Conservation (phyloP, 768 basidiomycete genomes). For the Kwoniella shandongensis region DNA sequence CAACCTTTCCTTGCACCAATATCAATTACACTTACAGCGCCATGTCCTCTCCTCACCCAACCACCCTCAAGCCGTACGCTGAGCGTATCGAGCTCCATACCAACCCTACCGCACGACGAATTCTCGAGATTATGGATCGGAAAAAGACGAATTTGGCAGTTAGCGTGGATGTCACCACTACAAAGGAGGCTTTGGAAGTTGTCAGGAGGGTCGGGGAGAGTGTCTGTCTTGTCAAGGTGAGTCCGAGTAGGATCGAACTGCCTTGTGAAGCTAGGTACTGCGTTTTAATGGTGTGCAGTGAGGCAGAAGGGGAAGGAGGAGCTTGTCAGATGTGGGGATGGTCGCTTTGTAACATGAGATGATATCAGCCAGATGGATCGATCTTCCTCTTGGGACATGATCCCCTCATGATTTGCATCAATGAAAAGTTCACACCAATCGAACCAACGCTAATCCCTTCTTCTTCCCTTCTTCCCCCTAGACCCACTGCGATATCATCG, state of each 20-base stretch:
- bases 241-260: constrained; percentile 15
- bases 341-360: no score
- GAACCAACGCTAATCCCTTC: no score
- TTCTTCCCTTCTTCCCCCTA: constrained; percentile 48
- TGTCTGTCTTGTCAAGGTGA: constrained; percentile 89
- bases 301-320: no score
- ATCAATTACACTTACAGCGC: no score
- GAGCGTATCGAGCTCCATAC: constrained; percentile 40
- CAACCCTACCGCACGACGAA: constrained; percentile 75
- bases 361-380: no score
- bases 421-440: no score
- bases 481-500: constrained; percentile 96
- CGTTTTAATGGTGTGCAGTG: no score
- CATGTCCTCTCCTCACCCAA: constrained; percentile 23
- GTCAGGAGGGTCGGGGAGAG: constrained; percentile 84
- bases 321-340: no score
- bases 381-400: no score
- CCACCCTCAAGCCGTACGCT: constrained; percentile 45
- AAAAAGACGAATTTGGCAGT: constrained; percentile 92
- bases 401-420: no score
- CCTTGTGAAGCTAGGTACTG: no score
- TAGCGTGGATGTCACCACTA: constrained; percentile 86
- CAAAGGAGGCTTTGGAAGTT: constrained; percentile 75
- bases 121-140: constrained; percentile 77
- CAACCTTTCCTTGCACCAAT: no score